Conservation (phyloP, 768 basidiomycete genomes). For the Lyophyllum decastes region DNA sequence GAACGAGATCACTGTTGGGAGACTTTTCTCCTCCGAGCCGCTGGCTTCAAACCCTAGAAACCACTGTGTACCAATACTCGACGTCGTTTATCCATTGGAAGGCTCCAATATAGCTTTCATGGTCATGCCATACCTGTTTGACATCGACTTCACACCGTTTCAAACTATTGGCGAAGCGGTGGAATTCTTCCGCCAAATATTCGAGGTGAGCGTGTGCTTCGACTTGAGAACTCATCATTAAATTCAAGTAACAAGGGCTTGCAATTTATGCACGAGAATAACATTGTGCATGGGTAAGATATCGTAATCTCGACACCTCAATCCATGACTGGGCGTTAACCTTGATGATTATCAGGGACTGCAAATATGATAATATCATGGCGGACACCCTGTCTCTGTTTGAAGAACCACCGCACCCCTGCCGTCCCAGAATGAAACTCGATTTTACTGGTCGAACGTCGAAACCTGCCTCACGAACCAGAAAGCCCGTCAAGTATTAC, state of each 20-base stretch:
- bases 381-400: conserved; percentile 9
- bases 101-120: conserved; percentile 15
- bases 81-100: conserved; percentile 17
- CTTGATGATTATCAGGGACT: no score
- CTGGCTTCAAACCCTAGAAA: conserved; percentile 26
- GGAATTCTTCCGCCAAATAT: conserved; percentile 32
- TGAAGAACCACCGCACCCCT: conserved; percentile 13
- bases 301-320: neutral
- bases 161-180: conserved; percentile 28
- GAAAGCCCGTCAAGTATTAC: conserved; percentile 21
- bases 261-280: conserved; percentile 34
- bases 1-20: conserved; percentile 28
- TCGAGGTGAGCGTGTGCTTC: conserved; percentile 28
- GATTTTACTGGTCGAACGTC: conserved; percentile 2
- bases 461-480: conserved; percentile 12
- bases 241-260: conserved; percentile 23
- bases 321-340: neutral
- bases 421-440: neutral
- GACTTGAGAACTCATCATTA: neutral
- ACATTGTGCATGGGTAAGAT: conserved; percentile 31
- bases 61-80: conserved; percentile 31
- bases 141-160: conserved; percentile 19
- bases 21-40: conserved; percentile 17
- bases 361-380: conserved; percentile 20
- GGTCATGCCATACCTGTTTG: conserved; percentile 26